Conservation (phyloP, 148 eudicot genomes). For the Salicornia ramosissima region DNA sequence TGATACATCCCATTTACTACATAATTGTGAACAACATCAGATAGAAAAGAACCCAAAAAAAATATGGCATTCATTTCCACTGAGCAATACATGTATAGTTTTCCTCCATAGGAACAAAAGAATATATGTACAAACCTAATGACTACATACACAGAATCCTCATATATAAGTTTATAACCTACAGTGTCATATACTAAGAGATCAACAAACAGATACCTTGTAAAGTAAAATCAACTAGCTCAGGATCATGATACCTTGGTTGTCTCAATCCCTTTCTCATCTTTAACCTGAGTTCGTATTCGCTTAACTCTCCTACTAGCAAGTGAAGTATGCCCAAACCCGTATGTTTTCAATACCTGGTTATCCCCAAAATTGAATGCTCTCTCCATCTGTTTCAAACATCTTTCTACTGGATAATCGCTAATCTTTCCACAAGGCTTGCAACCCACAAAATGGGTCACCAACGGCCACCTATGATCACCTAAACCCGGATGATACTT, state of each 20-base stretch:
- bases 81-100: neutral
- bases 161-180: slow-evolving; percentile 6
- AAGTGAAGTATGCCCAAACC: slow-evolving; percentile 27
- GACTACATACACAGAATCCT: neutral
- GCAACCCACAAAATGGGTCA: slow-evolving; percentile 66
- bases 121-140: slow-evolving; percentile 29
- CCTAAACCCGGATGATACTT: slow-evolving; percentile 44
- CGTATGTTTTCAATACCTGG: slow-evolving; percentile 46
- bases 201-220: neutral
- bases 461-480: slow-evolving; percentile 58
- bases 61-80: slow-evolving; percentile 1
- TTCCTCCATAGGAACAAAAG: slow-evolving; percentile 14
- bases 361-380: slow-evolving; percentile 60
- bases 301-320: slow-evolving; percentile 25
- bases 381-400: slow-evolving; percentile 59
- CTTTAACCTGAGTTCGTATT: slow-evolving; percentile 14
- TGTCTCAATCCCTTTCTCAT: neutral
- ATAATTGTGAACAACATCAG: neutral
- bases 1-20: neutral
- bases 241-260: slow-evolving; percentile 3
- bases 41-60: neutral
- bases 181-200: slow-evolving; percentile 1
- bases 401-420: slow-evolving; percentile 48
- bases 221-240: neutral
- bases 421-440: slow-evolving; percentile 53